Evolutionary conservation across 345 rosid species (phyloP), one percentile per base, ranked within the genome.

Genomic region (Noccaea bulbosa): DNA sequence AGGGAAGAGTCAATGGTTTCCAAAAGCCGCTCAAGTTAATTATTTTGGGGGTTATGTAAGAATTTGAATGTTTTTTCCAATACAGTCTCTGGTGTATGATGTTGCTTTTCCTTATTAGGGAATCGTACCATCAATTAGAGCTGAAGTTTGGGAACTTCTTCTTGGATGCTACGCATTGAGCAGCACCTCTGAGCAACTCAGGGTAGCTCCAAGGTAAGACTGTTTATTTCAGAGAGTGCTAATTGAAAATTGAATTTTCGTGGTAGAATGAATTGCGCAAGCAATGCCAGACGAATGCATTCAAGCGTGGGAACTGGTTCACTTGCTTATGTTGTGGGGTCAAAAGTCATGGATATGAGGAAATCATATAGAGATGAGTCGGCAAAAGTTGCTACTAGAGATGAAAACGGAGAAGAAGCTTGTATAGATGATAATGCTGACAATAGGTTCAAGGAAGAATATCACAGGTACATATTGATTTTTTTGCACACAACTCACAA

Each of bases 61-160:
- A 59, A 7, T 9, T 11, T 65, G 46, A n/a, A 5, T 71, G 11
- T 43, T 51, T n/a, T 62, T 62, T 40, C 39, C 24, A n/a, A 14
- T 32, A n/a, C 27, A 4, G 3, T 66, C 8, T 65, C 34, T 64
- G 34, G 57, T 58, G 55, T 27, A 75, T 57, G 40, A 35, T 67
- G 70, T 66, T 83, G 63, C 3, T 27, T 27, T 75, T 80, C 49
- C 52, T 61, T 81, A 50, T 22, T 63, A 92, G 96, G 98, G 95
- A 61, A 86, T 92, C 41, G 91, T 90, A 81, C 96, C 91, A 70
- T 87, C 98, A 60, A 85, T 92, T 68, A 82, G 98, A 72, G 80
- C 95, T 76, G 93, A 88, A 70, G 96, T 92, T 77, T 92, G 98
- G 98, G 96, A 92, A 76, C 90, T 92, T 85, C 75, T 92, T 37